Evolutionary conservation across 805 yeast genomes (phyloP).

Genomic region (Kuraishia hungarica): DNA sequence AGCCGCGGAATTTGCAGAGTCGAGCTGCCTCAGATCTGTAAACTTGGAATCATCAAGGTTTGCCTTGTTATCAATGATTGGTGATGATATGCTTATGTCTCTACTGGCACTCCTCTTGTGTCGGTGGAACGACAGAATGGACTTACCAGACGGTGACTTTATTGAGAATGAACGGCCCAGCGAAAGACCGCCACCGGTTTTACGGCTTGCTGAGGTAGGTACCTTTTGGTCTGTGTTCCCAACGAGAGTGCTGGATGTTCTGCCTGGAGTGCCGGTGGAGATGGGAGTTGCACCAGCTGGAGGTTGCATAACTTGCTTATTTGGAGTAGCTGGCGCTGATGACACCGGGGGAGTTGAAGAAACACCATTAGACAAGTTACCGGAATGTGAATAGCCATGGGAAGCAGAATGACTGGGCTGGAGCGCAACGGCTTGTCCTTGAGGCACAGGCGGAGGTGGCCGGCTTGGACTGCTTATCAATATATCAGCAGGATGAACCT

Average conservation of each 20-base stretch:
- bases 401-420: not conserved
- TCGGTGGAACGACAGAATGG: slow-evolving; percentile 13
- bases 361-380: not conserved
- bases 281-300: not conserved
- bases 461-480: not conserved
- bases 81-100: not conserved
- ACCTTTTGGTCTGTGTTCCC: not conserved
- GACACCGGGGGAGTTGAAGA: not conserved
- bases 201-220: not conserved
- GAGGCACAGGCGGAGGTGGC: not conserved
- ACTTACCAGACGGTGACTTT: slow-evolving; percentile 10
- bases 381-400: not conserved
- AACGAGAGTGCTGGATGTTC: not conserved
- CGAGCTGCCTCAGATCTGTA: not conserved
- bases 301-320: not conserved
- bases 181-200: not conserved
- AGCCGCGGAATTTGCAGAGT: not conserved
- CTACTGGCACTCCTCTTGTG: slow-evolving; percentile 18
- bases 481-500: not conserved
- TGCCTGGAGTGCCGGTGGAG: not conserved
- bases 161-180: slow-evolving; percentile 16
- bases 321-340: not conserved
- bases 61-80: not conserved
- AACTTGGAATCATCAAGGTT: not conserved
- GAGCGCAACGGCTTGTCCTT: slow-evolving; percentile 12